Base-by-base conservation (phyloP, 1,284 basidiomycete genomes). In the Moesziomyces antarcticus region DNA sequence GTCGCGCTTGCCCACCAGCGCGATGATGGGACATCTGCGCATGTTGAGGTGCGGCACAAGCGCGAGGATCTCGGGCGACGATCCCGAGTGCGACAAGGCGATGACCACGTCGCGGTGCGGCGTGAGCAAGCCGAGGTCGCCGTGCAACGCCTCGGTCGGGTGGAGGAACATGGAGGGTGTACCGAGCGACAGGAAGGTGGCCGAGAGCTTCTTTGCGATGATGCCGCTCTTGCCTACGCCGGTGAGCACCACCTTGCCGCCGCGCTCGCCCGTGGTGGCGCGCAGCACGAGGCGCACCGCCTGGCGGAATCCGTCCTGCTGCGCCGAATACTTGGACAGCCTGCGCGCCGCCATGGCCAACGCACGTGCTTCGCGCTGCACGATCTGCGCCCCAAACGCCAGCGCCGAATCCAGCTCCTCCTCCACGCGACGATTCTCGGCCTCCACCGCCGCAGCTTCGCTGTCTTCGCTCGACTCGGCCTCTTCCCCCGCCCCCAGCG, bases 201-300 rank as follows among this genome's bases (percentile, higher is more conserved):
- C 73, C 7, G 67, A 71, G 8, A 83, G 61, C 68, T 83, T 83
- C 49, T 75, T 78, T 5, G 76, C 80, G 21, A 83, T 78, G 43
- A 82, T 72, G 14, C 79, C 85, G 44, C 80, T 83, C 71, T 86
- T 86, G 25, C 85, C 85, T 3, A 86, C 80, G 21, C 85, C 85
- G 0, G 82, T 83, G 18, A 85, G 73, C 21, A 85, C 74, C 16
- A 86, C 67, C 65, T 85, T 85, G 43, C 85, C 85, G 63, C 79
- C 55, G 48, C 77, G 20, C 30, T 72, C 61, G 13, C 74, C 70
- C 20, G 60, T 63, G 1, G 73, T 76, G 16, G 69, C 62, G 22
- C 74, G 57, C 45, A 75, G 61, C 16, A 76, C 59, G n/a, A 80
- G 56, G 5, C 57, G 47, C n/a, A 80, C 55, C 21, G 78, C 78